phyloP scores from a whole-genome alignment of 495 filamentous ascomycete genomes.

The Neurospora sp. region DNA sequence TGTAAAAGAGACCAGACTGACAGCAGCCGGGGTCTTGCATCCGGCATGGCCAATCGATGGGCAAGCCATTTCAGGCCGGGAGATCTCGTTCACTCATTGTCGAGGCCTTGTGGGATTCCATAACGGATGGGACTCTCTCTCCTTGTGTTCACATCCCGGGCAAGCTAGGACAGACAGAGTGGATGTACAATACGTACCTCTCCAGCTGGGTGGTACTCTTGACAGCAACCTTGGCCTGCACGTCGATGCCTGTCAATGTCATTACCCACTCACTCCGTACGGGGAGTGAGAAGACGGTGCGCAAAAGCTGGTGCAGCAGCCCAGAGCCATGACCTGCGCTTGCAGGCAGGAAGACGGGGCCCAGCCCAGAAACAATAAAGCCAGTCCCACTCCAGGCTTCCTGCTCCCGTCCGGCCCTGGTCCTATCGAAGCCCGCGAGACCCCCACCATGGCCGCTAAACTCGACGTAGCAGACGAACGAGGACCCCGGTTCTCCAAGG shows the following conservation, averaged over 20 bases:
- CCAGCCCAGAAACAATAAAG: not conserved
- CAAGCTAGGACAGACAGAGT: constrained; percentile 1
- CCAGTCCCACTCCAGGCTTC: not conserved
- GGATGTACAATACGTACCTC: constrained; percentile 2
- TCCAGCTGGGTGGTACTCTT: not conserved
- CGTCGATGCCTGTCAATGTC: not conserved
- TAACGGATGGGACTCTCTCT: not conserved
- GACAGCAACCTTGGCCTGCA: not conserved
- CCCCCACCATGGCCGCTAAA: not conserved
- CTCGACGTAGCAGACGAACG: not conserved
- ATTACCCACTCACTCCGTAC: not conserved
- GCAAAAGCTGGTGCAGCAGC: not conserved
- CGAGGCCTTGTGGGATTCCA: constrained; percentile 2
- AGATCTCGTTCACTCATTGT: constrained; percentile 14
- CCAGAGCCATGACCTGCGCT: not conserved
- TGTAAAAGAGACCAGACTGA: not conserved
- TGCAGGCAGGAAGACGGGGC: not conserved
- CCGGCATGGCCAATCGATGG: constrained; percentile 16
- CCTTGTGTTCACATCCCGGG: not conserved
- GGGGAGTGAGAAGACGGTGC: not conserved
- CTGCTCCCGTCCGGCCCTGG: not conserved
- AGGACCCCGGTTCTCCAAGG: not conserved
- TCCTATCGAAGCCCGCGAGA: not conserved
- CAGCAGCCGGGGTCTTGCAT: constrained; percentile 10
- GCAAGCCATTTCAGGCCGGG: constrained; percentile 6